Evolutionary conservation across 2,329 filamentous ascomycete species (phyloP).

Genomic region (Amauroascus niger): DNA sequence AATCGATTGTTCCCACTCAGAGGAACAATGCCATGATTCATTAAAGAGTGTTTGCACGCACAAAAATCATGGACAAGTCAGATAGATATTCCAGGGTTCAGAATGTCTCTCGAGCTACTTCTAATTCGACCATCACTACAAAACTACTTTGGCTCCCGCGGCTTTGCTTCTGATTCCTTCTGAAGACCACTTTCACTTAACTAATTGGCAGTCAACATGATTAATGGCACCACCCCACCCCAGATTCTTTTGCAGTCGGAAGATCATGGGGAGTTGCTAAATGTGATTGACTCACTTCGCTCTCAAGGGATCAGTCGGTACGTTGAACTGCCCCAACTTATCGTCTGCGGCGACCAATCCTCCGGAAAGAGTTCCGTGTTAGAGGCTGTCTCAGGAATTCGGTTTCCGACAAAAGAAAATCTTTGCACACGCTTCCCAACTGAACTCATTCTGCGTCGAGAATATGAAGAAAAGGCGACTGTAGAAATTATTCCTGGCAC

Average conservation of each 20-base stretch:
- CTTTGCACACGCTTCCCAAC: constrained; percentile 29
- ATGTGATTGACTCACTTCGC: constrained; percentile 46
- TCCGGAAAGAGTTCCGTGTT: constrained; percentile 27
- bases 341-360: constrained; percentile 28
- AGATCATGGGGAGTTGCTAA: constrained; percentile 41
- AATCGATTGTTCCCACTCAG: no score
- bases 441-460: constrained; percentile 21
- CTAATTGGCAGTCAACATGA: neutral
- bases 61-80: no score
- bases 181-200: no score
- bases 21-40: no score
- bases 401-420: constrained; percentile 23
- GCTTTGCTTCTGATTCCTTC: no score
- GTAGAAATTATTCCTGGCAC: constrained; percentile 20
- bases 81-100: no score
- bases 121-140: no score
- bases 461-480: constrained; percentile 6
- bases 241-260: constrained; percentile 22
- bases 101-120: no score
- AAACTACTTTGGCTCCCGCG: neutral
- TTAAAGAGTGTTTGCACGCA: no score
- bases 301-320: constrained; percentile 41
- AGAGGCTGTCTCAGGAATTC: constrained; percentile 24
- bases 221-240: neutral
- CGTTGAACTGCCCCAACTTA: constrained; percentile 27